A percentile compares a stretch with the other conserved stretches of the same genome.
Evolutionary conservation across 805 yeast genomes (phyloP).

Genomic region (Kluyveromyces nonfermentans): DNA sequence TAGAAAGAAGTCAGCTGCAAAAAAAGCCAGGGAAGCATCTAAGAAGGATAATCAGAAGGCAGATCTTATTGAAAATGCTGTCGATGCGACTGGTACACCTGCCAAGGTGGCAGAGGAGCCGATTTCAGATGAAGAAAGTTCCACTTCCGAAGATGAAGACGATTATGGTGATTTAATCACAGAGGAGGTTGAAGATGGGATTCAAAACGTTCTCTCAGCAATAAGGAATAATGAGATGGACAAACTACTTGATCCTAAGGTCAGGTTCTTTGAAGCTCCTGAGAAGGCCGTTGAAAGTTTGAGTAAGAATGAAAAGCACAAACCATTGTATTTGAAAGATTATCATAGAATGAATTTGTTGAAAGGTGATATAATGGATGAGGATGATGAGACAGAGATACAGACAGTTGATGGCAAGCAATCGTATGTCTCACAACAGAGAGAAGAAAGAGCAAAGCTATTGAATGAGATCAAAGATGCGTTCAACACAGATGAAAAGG

Average conservation of each 20-base stretch:
- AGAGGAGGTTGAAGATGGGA: slow-evolving; percentile 73
- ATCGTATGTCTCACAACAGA: slow-evolving; percentile 67
- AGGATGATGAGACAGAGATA: slow-evolving; percentile 39
- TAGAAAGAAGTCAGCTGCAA: slow-evolving; percentile 80
- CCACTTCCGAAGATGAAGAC: slow-evolving; percentile 60
- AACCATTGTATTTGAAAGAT: slow-evolving; percentile 84
- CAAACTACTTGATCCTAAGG: slow-evolving; percentile 52
- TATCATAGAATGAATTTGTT: slow-evolving; percentile 80
- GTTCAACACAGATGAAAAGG: slow-evolving; percentile 39
- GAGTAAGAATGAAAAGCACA: slow-evolving; percentile 34
- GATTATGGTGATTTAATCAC: slow-evolving; percentile 85
- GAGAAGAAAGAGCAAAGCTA: slow-evolving; percentile 65
- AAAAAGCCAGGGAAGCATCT: slow-evolving; percentile 49
- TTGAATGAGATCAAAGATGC: slow-evolving; percentile 69
- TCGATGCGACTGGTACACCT: slow-evolving; percentile 17
- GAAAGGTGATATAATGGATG: slow-evolving; percentile 50
- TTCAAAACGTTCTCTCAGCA: slow-evolving; percentile 60
- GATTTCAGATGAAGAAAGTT: slow-evolving; percentile 35
- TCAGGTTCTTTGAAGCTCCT: slow-evolving; percentile 64
- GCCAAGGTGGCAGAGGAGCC: slow-evolving; percentile 17
- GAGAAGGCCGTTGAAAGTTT: slow-evolving; percentile 32
- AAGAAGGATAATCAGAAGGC: slow-evolving; percentile 10
- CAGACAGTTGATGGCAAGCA: slow-evolving; percentile 34
- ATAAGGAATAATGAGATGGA: slow-evolving; percentile 57
- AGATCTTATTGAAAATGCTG: slow-evolving; percentile 9